These are phyloP conservation scores for Colletotrichum eremochloae DNA, from an alignment of 2,329 filamentous ascomycete species.

Conservation along the genomic window DNA sequence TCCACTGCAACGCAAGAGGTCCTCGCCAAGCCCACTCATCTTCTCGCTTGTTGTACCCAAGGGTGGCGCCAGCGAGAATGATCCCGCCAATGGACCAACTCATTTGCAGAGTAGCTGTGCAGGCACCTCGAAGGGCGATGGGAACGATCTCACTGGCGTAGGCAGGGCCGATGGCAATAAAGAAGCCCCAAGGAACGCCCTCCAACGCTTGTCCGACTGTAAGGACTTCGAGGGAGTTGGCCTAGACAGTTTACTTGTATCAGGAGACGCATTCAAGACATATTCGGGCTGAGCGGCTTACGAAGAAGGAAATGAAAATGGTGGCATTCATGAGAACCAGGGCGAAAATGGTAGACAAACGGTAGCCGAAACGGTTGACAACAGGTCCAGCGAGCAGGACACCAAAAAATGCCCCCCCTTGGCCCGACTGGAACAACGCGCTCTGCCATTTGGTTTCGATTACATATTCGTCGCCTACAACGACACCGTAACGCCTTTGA, in stretches of 20 bases:
- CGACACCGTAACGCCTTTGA: conserved; percentile 54
- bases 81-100: conserved; percentile 73
- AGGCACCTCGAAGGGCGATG: conserved; percentile 66
- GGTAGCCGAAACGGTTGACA: conserved; percentile 54
- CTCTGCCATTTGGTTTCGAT: conserved; percentile 59
- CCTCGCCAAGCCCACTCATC: conserved; percentile 56
- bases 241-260: conserved; percentile 48
- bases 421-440: conserved; percentile 52
- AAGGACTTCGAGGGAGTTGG: conserved; percentile 56
- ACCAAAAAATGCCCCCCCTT: conserved; percentile 53
- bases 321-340: conserved; percentile 50
- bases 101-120: conserved; percentile 73
- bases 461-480: conserved; percentile 35
- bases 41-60: conserved; percentile 59
- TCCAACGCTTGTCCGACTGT: conserved; percentile 68
- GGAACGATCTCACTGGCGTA: conserved; percentile 73
- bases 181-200: conserved; percentile 73
- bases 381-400: conserved; percentile 55
- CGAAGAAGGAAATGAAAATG: conserved; percentile 63
- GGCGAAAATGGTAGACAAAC: conserved; percentile 52
- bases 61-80: conserved; percentile 69
- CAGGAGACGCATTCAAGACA: conserved; percentile 10
- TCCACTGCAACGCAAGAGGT: conserved; percentile 70
- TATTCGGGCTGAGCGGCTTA: conserved; percentile 52
- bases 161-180: conserved; percentile 73